phyloP scores from a whole-genome alignment of 371 early-diverging fungal species.

The Encephalitozoon cuniculi region DNA sequence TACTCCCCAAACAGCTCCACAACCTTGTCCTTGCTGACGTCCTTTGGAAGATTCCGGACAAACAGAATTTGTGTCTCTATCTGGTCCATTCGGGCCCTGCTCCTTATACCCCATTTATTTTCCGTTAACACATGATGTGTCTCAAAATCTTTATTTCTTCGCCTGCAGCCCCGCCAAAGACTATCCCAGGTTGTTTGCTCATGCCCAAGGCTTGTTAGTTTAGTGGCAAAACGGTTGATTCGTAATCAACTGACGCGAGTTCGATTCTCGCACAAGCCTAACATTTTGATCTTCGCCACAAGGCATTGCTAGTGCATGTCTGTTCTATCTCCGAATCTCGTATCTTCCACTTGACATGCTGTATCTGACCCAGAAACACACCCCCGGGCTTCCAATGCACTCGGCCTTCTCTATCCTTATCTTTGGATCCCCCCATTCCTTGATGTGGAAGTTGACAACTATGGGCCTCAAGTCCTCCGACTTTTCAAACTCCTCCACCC shows the following conservation, averaged over 20 bases:
- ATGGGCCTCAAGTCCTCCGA: not conserved
- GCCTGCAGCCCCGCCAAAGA: not conserved
- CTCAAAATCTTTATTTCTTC: not conserved
- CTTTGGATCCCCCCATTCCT: not conserved
- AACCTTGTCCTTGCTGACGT: constrained; percentile 65
- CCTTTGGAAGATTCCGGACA: constrained; percentile 74
- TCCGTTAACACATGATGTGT: not conserved
- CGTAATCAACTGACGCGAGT: constrained; percentile 32
- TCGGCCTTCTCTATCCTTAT: constrained; percentile 28
- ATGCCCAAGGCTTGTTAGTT: constrained; percentile 27
- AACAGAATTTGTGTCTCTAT: constrained; percentile 32
- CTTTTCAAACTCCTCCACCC: not conserved
- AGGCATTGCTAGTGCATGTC: not conserved
- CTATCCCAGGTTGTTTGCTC: not conserved
- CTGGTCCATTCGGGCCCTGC: not conserved
- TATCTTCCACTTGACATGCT: not conserved
- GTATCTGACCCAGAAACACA: constrained; percentile 26
- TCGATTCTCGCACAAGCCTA: constrained; percentile 36
- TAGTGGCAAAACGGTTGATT: constrained; percentile 33
- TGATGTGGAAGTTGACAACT: not conserved
- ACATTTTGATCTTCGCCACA: not conserved
- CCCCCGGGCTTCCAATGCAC: constrained; percentile 3
- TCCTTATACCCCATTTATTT: not conserved
- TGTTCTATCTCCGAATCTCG: not conserved
- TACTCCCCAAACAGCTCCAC: constrained; percentile 15